Percentiles rank a stretch among this genome's conserved stretches.
Evolutionary conservation across 768 basidiomycete genomes (phyloP).

Genomic region (Hericium alpestre): DNA sequence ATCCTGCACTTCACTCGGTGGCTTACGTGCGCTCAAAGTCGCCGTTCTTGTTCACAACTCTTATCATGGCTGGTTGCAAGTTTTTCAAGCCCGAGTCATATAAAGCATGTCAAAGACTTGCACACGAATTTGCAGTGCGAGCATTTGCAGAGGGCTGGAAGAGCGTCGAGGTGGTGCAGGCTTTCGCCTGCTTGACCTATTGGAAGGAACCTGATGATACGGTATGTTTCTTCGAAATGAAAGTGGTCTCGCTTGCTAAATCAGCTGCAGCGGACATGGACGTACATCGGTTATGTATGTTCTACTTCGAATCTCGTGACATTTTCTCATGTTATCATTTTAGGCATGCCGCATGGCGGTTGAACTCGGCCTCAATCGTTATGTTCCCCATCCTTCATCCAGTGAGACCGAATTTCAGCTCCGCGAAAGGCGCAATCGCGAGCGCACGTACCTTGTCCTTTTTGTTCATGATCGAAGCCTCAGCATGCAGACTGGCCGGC

Average conservation of each 20-base stretch:
- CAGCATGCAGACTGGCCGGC: conserved; percentile 76
- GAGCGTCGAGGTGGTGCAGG: conserved; percentile 80
- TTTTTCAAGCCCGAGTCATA: conserved; percentile 68
- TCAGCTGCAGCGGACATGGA: conserved; percentile 62
- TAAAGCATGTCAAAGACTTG: conserved; percentile 58
- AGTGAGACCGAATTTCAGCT: conserved; percentile 57
- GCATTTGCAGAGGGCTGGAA: conserved; percentile 75
- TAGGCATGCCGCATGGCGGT: conserved; percentile 85
- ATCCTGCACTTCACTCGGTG: conserved; percentile 75
- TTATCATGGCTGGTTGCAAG: conserved; percentile 78
- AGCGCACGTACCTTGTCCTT: conserved; percentile 77
- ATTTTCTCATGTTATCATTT: neutral
- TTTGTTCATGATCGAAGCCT: conserved; percentile 82
- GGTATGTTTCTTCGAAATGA: conserved; percentile 28
- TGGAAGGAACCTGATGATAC: conserved; percentile 86
- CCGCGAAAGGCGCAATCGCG: conserved; percentile 72
- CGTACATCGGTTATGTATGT: conserved; percentile 75
- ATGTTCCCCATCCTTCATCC: conserved; percentile 39
- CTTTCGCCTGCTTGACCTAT: conserved; percentile 80
- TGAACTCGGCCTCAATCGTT: conserved; percentile 71
- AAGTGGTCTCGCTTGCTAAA: neutral
- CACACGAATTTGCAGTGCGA: conserved; percentile 61
- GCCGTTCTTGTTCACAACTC: conserved; percentile 74
- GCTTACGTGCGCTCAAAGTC: conserved; percentile 70
- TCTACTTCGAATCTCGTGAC: neutral